Evolutionary conservation across 2,329 filamentous ascomycete genomes (phyloP).

Genomic region (Hymenoscyphus occultus): DNA sequence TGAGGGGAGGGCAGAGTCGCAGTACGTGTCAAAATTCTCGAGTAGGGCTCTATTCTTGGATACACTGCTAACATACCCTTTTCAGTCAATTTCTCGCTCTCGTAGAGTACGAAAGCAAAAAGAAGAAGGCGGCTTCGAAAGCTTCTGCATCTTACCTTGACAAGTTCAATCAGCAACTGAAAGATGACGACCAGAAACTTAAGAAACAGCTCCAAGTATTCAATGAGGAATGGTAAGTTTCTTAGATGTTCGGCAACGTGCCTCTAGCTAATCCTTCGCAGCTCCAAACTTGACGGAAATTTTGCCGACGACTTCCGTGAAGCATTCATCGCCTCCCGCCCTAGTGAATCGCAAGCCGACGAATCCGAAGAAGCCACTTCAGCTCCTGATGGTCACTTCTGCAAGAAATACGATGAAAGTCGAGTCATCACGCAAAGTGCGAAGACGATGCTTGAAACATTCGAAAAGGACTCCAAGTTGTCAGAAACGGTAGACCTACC

Average conservation of each 20-base stretch:
- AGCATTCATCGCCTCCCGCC: slow-evolving; percentile 25
- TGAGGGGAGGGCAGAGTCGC: slow-evolving; percentile 28
- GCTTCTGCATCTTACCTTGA: slow-evolving; percentile 21
- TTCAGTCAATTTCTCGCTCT: slow-evolving; percentile 28
- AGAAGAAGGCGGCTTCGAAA: slow-evolving; percentile 24
- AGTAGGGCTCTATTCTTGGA: background rate
- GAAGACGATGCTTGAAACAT: slow-evolving; percentile 18
- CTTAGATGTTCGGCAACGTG: background rate
- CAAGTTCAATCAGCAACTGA: slow-evolving; percentile 18
- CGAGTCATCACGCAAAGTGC: slow-evolving; percentile 19
- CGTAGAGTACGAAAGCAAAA: slow-evolving; percentile 25
- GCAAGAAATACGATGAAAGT: slow-evolving; percentile 18
- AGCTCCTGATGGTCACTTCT: slow-evolving; percentile 17
- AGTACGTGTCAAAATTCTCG: slow-evolving; percentile 23
- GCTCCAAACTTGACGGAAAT: slow-evolving; percentile 20
- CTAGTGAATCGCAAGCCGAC: slow-evolving; percentile 10
- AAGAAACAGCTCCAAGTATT: slow-evolving; percentile 18
- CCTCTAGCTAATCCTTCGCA: slow-evolving; percentile 10
- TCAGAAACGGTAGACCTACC: slow-evolving; percentile 13
- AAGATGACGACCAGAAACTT: slow-evolving; percentile 18
- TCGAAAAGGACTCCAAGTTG: slow-evolving; percentile 20
- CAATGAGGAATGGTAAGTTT: slow-evolving; percentile 1
- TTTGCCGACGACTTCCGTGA: slow-evolving; percentile 26
- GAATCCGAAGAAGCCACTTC: background rate
- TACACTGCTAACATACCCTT: slow-evolving; percentile 4